Evolutionary conservation across 345 rosid genomes (phyloP), one percentile per base, ranked within the genome.

Genomic region (thale cress (Arabidopsis thaliana)): DNA sequence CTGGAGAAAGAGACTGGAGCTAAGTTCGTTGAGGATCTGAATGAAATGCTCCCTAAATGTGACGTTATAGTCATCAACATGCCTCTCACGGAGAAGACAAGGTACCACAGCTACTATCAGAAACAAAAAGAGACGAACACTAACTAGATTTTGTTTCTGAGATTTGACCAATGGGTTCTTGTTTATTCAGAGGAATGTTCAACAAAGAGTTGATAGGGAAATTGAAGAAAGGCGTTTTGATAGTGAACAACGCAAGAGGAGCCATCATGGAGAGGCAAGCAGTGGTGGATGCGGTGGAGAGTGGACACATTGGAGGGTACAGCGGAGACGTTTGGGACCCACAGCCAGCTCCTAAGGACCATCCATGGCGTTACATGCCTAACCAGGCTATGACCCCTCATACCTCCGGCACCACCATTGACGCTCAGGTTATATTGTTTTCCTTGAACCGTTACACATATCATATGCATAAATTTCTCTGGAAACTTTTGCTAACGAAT

Each of bases 311-410:
- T 72, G 98, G 83, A 79, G 98, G 98, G 22, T 94, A 94, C 71
- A 88, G 98, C 51, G 97, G 98, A 38, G 98, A 94, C 82, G 96
- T 90, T 59, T 94, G 98, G 98, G 20, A 84, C 49, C 98, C 96
- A 14, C 97, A 94, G 56, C 97, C 97, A 16, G 96, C 98, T 61
- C 96, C 98, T 13, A 91, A 90, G 81, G 95, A 94, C 75, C 98
- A 94, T 51, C 99, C 97, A 23, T 94, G 99, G 99, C 94, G 98
- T 24, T 89, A 88, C 83, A 94, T 94, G 97, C 96, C 97, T 42
- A 90, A 94, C 83, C 99, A 94, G 3, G 97, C 97, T 28, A 94
- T 94, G 99, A 94, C 97, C 3, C 99, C 97, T 74, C 97, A 94
- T 83, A 82, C 91, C 63, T 94, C 99, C 22, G 99, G 99, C 46